A percentile compares a stretch with the other conserved stretches of the same genome.
Conservation (phyloP, 78 protist genomes). For the Chrysochromulina tobinii region DNA sequence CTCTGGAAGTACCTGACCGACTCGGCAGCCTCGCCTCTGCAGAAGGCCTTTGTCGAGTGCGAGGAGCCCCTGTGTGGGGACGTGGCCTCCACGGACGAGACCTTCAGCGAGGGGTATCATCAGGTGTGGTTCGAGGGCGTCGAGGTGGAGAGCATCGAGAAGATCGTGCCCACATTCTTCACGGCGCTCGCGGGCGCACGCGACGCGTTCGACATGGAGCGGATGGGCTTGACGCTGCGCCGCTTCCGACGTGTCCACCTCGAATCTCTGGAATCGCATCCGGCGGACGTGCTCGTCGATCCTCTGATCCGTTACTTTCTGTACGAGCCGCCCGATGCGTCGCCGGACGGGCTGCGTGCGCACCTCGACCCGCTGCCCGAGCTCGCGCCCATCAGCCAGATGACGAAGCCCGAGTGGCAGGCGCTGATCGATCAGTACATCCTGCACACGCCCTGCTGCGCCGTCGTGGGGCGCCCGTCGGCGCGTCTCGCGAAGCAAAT, state of each 20-base stretch:
- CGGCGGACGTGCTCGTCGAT: background rate
- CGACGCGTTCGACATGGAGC: background rate
- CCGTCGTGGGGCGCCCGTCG: constrained; percentile 1
- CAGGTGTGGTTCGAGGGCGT: background rate
- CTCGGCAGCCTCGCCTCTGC: constrained; percentile 51
- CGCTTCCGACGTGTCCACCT: background rate
- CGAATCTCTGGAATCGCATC: background rate
- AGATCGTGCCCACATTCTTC: background rate
- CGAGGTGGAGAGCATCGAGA: background rate
- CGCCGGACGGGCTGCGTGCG: background rate
- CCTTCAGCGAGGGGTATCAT: background rate
- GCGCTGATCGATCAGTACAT: background rate
- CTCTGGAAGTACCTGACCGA: constrained; percentile 54
- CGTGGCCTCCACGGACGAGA: background rate
- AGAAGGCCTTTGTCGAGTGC: constrained; percentile 2
- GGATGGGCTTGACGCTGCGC: background rate
- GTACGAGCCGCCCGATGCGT: background rate
- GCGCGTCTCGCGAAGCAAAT: background rate
- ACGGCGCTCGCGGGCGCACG: background rate
- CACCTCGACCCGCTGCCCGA: background rate
- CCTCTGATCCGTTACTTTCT: background rate
- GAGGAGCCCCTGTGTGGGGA: constrained; percentile 45
- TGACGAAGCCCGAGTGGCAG: background rate
- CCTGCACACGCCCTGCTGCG: background rate
- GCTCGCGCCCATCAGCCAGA: background rate